Evolutionary conservation across 805 yeast genomes (phyloP).

Genomic region (Aciculoconidium aculeatum): DNA sequence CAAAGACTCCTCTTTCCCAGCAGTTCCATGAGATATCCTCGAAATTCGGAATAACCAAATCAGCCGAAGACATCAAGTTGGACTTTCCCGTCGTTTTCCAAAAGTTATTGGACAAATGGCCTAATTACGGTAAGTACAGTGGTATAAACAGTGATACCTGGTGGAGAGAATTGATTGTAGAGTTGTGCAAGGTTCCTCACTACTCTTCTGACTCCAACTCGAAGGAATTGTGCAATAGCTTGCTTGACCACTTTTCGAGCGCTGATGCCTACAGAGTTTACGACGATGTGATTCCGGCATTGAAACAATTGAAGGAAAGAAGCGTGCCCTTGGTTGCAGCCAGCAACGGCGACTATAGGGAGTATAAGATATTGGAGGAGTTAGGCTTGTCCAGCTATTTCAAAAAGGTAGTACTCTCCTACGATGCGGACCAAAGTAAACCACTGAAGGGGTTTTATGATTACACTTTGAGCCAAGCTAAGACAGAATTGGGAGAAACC

Average conservation of each 20-base stretch:
- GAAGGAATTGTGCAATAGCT: constrained; percentile 35
- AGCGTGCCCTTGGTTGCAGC: constrained; percentile 39
- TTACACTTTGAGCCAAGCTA: constrained; percentile 21
- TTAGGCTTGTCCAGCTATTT: constrained; percentile 42
- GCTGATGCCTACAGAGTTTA: constrained; percentile 47
- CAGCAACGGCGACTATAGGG: constrained; percentile 60
- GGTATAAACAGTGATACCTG: constrained; percentile 37
- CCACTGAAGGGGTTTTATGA: constrained; percentile 48
- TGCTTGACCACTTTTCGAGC: constrained; percentile 45
- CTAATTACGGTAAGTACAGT: constrained; percentile 55
- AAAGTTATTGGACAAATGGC: constrained; percentile 34
- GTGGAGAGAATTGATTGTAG: constrained; percentile 52
- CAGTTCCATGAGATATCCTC: constrained; percentile 47
- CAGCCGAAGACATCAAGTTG: constrained; percentile 16
- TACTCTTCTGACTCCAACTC: constrained; percentile 16
- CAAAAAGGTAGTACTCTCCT: constrained; percentile 44
- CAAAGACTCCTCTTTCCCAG: constrained; percentile 45
- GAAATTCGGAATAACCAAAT: constrained; percentile 37
- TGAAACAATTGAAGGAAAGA: constrained; percentile 24
- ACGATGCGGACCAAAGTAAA: constrained; percentile 49
- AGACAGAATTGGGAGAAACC: constrained; percentile 14
- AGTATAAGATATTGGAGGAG: constrained; percentile 39
- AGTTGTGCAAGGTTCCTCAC: constrained; percentile 35
- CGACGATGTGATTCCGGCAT: constrained; percentile 47
- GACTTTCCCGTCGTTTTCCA: constrained; percentile 30